A percentile compares a stretch with the other conserved stretches of the same genome.
Conservation (phyloP, 1,284 basidiomycete species). For the Cryptococcus sp. region DNA sequence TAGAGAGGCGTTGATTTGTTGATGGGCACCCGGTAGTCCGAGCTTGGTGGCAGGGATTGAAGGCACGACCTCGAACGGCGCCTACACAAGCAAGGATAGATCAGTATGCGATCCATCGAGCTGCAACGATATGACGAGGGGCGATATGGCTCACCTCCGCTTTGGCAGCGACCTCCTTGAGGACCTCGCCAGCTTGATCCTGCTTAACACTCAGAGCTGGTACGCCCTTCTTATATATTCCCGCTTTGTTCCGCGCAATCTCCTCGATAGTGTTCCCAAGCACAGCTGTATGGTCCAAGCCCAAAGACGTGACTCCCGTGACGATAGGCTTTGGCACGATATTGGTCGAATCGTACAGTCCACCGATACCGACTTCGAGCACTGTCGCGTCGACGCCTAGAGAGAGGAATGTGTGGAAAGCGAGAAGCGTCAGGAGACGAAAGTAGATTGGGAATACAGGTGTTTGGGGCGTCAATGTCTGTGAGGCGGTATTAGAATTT, state of each 20-base stretch:
- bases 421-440: constrained; percentile 86
- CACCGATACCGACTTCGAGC: constrained; percentile 96
- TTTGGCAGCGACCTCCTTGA: constrained; percentile 67
- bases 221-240: constrained; percentile 90
- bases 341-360: constrained; percentile 93
- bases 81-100: constrained; percentile 27
- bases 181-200: constrained; percentile 65
- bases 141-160: constrained; percentile 58
- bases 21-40: constrained; percentile 85
- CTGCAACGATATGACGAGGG: background rate
- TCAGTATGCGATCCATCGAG: constrained; percentile 64
- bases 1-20: constrained; percentile 84
- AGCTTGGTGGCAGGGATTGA: constrained; percentile 53
- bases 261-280: constrained; percentile 86
- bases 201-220: constrained; percentile 84
- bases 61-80: constrained; percentile 39
- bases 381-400: constrained; percentile 78
- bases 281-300: constrained; percentile 89
- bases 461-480: constrained; percentile 59
- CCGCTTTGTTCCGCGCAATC: constrained; percentile 94
- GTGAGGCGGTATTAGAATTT: background rate
- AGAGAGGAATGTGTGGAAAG: constrained; percentile 85
- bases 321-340: constrained; percentile 86
- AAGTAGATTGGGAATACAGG: constrained; percentile 81
- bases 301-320: constrained; percentile 86